A percentile compares a stretch with the other conserved stretches of the same genome.
Evolutionary conservation across 75 land plant genomes (phyloP).

Genomic region (Gnetum montanum): DNA sequence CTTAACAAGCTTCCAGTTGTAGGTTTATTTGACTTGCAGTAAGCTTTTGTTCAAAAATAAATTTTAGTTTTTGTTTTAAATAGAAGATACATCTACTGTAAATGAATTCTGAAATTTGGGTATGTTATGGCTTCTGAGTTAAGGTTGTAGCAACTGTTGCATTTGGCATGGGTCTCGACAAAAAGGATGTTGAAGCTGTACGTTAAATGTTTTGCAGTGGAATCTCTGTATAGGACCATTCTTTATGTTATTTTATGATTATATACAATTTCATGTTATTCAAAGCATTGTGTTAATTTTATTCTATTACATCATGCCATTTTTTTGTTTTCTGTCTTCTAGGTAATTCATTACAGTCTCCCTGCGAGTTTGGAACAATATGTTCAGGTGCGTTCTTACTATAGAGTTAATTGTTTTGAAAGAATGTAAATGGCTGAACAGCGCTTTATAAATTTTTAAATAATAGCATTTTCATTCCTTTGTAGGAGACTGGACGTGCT

Average conservation of each 20-base stretch:
- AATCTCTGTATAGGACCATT: too few relatives aligned
- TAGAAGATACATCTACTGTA: too few relatives aligned
- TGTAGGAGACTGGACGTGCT: conserved; percentile 94
- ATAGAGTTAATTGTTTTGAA: background rate
- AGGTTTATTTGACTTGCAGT: conserved; percentile 14
- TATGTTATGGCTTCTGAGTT: background rate
- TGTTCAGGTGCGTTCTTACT: conserved; percentile 64
- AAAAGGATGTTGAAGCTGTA: conserved; percentile 89
- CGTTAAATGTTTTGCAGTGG: too few relatives aligned
- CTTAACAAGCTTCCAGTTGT: conserved; percentile 93
- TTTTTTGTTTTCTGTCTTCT: conserved; percentile 9
- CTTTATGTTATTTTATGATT: too few relatives aligned
- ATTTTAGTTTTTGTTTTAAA: too few relatives aligned
- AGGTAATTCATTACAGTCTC: conserved; percentile 96
- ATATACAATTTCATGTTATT: too few relatives aligned
- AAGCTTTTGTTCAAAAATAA: too few relatives aligned
- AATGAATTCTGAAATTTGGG: background rate
- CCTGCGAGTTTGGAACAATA: conserved; percentile 96
- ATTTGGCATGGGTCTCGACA: conserved; percentile 98
- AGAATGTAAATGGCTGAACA: background rate
- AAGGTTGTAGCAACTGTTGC: conserved; percentile 99
- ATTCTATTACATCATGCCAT: background rate
- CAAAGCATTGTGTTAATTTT: background rate
- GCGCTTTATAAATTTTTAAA: background rate
- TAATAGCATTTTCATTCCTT: background rate